Evolutionary conservation across 345 rosid genomes (phyloP).

Genomic region (Laguncularia racemosa): DNA sequence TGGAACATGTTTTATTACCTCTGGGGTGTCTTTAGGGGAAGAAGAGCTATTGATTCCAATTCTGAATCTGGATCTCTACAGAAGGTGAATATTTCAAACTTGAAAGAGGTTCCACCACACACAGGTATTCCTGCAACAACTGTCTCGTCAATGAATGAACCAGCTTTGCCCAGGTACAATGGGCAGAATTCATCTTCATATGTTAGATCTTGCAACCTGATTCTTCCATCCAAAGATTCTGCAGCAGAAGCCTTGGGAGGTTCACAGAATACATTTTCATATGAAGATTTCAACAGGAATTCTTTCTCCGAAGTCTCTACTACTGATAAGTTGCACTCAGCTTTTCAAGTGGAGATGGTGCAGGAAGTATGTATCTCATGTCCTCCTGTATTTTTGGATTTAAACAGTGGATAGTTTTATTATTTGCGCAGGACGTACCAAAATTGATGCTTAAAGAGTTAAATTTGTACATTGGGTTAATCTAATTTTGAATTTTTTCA

Average conservation of each 20-base stretch:
- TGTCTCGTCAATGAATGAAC: slow-evolving; percentile 18
- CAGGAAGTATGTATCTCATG: slow-evolving; percentile 12
- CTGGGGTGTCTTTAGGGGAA: slow-evolving; percentile 93
- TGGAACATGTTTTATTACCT: slow-evolving; percentile 87
- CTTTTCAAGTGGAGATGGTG: slow-evolving; percentile 13
- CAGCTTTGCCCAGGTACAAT: slow-evolving; percentile 21
- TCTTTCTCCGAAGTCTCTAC: slow-evolving; percentile 23
- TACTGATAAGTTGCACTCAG: slow-evolving; percentile 14
- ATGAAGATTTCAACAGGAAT: slow-evolving; percentile 13
- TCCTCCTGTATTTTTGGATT: no score
- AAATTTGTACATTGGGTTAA: no score
- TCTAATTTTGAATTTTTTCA: no score
- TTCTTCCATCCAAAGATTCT: slow-evolving; percentile 2
- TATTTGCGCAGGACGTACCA: no score
- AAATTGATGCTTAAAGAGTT: no score
- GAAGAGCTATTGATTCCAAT: slow-evolving; percentile 28
- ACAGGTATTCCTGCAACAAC: slow-evolving; percentile 19
- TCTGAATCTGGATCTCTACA: slow-evolving; percentile 18
- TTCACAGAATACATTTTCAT: not conserved
- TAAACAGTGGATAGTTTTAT: no score
- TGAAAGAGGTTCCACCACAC: slow-evolving; percentile 18
- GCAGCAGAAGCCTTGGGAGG: slow-evolving; percentile 2
- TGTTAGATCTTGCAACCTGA: slow-evolving; percentile 20
- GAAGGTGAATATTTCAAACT: slow-evolving; percentile 21
- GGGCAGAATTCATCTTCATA: slow-evolving; percentile 25